These are phyloP conservation scores for Serendipita vermifera DNA, from an alignment of 768 basidiomycete genomes.

Conservation along the genomic window DNA sequence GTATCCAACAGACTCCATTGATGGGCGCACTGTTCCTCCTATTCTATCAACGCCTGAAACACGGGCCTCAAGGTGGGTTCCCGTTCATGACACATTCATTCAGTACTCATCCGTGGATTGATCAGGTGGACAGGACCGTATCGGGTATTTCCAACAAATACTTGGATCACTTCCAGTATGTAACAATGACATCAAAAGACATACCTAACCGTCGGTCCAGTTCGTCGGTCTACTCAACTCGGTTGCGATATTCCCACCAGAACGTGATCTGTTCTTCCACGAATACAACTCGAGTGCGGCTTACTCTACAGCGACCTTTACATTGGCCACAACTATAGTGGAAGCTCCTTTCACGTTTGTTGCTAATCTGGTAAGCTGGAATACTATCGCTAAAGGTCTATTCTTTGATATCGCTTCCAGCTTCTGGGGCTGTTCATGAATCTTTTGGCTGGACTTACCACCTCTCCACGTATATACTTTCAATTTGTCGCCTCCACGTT, in stretches of 20 bases:
- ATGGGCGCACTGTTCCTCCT: slow-evolving; percentile 23
- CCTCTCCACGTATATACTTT: slow-evolving; percentile 25
- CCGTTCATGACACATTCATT: too few relatives aligned
- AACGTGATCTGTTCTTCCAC: slow-evolving; percentile 32
- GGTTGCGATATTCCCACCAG: slow-evolving; percentile 30
- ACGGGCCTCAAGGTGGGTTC: slow-evolving; percentile 20
- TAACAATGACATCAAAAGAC: slow-evolving; percentile 21
- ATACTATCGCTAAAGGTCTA: slow-evolving; percentile 11
- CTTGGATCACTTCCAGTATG: slow-evolving; percentile 13
- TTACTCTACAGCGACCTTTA: slow-evolving; percentile 29
- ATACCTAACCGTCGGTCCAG: slow-evolving; percentile 15
- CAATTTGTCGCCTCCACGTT: slow-evolving; percentile 25
- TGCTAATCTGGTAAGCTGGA: slow-evolving; percentile 22
- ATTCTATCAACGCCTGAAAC: slow-evolving; percentile 26
- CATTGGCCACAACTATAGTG: slow-evolving; percentile 25
- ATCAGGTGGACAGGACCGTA: slow-evolving; percentile 30
- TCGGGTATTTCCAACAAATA: slow-evolving; percentile 17
- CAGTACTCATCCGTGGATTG: too few relatives aligned
- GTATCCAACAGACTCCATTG: slow-evolving; percentile 14
- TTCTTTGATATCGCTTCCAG: slow-evolving; percentile 12
- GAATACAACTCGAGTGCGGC: slow-evolving; percentile 29
- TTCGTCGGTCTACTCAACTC: slow-evolving; percentile 26
- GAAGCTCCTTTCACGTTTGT: slow-evolving; percentile 26
- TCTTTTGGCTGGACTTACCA: slow-evolving; percentile 25
- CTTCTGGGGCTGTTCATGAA: slow-evolving; percentile 22